Evolutionary conservation across 129 eudicot genomes (phyloP).

Genomic region (Flaveria trinervia): DNA sequence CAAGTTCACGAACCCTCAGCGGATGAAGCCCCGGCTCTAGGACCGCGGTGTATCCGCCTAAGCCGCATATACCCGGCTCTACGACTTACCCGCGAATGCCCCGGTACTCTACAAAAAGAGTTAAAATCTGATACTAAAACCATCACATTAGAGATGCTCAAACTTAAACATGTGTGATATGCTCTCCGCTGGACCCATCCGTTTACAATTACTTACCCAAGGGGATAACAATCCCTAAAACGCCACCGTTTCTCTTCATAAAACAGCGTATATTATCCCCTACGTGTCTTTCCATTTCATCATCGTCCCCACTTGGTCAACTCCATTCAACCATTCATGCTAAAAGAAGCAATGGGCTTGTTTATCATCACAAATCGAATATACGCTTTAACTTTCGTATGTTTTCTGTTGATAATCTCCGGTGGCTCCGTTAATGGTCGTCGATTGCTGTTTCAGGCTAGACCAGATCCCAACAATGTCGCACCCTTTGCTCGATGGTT

Average conservation of each 20-base stretch:
- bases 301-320: constrained; percentile 38
- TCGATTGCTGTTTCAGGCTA: constrained; percentile 37
- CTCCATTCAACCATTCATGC: neutral
- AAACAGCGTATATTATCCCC: constrained; percentile 21
- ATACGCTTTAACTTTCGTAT: neutral
- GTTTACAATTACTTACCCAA: neutral
- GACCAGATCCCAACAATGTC: constrained; percentile 55
- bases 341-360: constrained; percentile 13
- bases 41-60: too few relatives aligned
- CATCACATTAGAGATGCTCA: too few relatives aligned
- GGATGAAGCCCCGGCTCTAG: too few relatives aligned
- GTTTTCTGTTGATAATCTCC: constrained; percentile 31
- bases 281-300: constrained; percentile 3
- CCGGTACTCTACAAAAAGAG: too few relatives aligned
- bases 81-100: too few relatives aligned
- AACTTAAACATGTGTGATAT: too few relatives aligned
- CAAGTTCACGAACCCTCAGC: too few relatives aligned
- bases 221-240: constrained; percentile 18
- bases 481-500: constrained; percentile 91
- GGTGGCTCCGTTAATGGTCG: constrained; percentile 52
- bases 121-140: too few relatives aligned
- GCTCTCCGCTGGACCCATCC: too few relatives aligned
- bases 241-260: neutral
- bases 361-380: constrained; percentile 19
- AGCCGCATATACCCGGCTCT: too few relatives aligned